Evolutionary conservation across 495 filamentous ascomycete species (phyloP).

Genomic region (Achaetomiella virescens): DNA sequence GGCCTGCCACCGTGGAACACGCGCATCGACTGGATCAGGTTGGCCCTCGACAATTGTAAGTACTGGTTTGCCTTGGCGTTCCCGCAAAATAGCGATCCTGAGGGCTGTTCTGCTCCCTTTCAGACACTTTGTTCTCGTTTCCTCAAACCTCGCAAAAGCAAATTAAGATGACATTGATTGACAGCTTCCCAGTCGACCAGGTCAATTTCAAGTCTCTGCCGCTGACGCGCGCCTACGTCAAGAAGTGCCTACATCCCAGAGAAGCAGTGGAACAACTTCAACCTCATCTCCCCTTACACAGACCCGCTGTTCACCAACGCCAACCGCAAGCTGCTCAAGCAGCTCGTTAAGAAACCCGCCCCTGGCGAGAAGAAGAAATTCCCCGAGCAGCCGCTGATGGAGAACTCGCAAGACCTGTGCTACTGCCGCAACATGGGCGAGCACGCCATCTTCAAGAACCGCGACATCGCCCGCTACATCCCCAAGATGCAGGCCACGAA

Average conservation of each 20-base stretch:
- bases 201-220: neutral
- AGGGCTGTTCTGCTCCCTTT: too few species aligned
- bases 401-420: neutral
- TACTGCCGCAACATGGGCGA: neutral
- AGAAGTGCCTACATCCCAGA: neutral
- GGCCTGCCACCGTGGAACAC: conserved; percentile 7
- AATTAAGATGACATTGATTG: too few species aligned
- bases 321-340: neutral
- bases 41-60: conserved; percentile 2
- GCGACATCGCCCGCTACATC: neutral
- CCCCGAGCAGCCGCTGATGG: neutral
- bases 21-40: conserved; percentile 5
- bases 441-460: conserved; percentile 1
- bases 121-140: too few species aligned
- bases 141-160: too few species aligned
- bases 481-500: neutral
- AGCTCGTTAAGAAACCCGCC: neutral
- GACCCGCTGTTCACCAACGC: conserved; percentile 2
- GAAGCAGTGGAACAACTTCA: neutral
- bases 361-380: neutral
- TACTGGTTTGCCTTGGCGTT: too few species aligned
- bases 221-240: conserved; percentile 1
- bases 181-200: neutral
- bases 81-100: too few species aligned
- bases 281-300: neutral